Base-by-base conservation (phyloP, 2,329 filamentous ascomycete species). In the Sarocladium brachiariae region DNA sequence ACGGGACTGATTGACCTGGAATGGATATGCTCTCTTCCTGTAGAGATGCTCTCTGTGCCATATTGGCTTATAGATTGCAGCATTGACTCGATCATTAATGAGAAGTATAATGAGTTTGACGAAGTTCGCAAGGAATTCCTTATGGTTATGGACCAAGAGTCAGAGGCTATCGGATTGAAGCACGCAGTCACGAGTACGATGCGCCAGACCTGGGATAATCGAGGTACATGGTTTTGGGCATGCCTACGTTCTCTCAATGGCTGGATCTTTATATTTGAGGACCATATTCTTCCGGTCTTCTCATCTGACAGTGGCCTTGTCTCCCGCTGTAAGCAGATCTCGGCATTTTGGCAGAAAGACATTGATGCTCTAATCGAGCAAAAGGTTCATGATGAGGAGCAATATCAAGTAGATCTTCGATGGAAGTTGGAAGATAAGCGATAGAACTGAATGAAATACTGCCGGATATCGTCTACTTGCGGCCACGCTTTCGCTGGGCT, bases 1-100 rank as follows among this genome's bases (percentile, higher is more conserved):
- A 63, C 57, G 11, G 56, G 56, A 50, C 38, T 66, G 2, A 59
- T 66, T n/a, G 63, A 68, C 51, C 57, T 61, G 31, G 64, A 66
- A 50, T 66, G 61, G 63, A 53, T 63, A 24, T 61, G 56, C 53
- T 53, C 61, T 13, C 55, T 60, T 24, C 62, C 62, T 38, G 45
- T 54, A 8, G 63, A 65, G 52, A 62, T 61, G 59, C 52, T 65
- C 37, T 24, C 48, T 8, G 57, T 62, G 34, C 62, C 61, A 2
- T 63, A 63, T 54, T 69, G 61, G 65, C 57, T 68, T 30, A 63
- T 63, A 4, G 25, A 48, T 24, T 52, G 54, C 41, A 53, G 51
- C 25, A 57, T 60, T 10, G 57, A 61, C 21, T 41, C 30, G 2
- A 56, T 58, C 16, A 52, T 49, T 31, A 53, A 48, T 5, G 50